These are phyloP conservation scores for sweet orange (Citrus sinensis) DNA, from an alignment of 345 rosid genomes.

Conservation along the genomic window DVS_A1.0 CM039166.1:12796501-12797000, in stretches of 20 bases:
- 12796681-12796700: background rate
- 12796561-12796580: background rate
- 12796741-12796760: background rate
- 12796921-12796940: background rate
- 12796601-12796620: background rate
- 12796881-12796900: background rate
- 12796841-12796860: background rate
- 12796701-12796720: background rate
- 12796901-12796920: background rate
- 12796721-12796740: background rate
- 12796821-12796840: background rate
- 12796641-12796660: background rate
- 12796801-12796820: background rate
- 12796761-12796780: too few relatives aligned
- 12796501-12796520: background rate
- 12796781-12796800: too few relatives aligned
- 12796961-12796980: background rate
- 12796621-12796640: background rate
- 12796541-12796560: too few relatives aligned
- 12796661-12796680: background rate
- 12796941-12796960: background rate
- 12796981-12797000: background rate
- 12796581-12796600: background rate
- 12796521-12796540: too few relatives aligned
- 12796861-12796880: background rate